These are phyloP conservation scores for Citrullus amarus DNA, from an alignment of 306 rosid species.

Conservation along the genomic window DNA sequence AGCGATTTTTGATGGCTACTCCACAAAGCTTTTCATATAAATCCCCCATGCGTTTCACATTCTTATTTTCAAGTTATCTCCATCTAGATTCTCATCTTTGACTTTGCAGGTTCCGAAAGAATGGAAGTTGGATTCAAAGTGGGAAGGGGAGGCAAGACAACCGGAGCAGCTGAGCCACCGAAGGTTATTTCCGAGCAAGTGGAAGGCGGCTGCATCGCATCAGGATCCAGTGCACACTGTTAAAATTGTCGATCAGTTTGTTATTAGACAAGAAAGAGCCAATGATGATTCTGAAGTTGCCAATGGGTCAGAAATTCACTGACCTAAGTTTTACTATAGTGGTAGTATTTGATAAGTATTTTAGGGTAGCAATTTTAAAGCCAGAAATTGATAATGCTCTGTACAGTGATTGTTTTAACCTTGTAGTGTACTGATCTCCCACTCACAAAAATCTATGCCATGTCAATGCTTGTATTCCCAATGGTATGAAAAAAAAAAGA, in stretches of 20 bases:
- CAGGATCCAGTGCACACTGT: constrained; percentile 77
- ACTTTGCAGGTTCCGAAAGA: constrained; percentile 39
- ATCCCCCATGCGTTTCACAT: not conserved
- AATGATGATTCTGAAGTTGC: constrained; percentile 15
- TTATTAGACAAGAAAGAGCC: constrained; percentile 37
- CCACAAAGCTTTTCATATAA: not conserved
- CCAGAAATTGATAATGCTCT: not conserved
- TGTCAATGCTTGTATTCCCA: not conserved
- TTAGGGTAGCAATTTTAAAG: not conserved
- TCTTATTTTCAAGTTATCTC: not conserved
- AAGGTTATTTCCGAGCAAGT: constrained; percentile 38
- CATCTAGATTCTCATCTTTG: not conserved
- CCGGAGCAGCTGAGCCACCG: constrained; percentile 29
- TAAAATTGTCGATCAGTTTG: constrained; percentile 76
- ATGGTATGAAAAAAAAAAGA: not conserved
- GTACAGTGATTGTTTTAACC: constrained; percentile 4
- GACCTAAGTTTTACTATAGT: constrained; percentile 25
- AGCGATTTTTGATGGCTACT: not conserved
- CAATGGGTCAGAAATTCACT: constrained; percentile 32
- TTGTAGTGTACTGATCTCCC: not conserved
- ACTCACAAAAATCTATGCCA: not conserved
- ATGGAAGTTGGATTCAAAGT: constrained; percentile 49
- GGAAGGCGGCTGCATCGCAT: constrained; percentile 44
- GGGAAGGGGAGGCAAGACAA: constrained; percentile 37
- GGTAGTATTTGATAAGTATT: constrained; percentile 7